Conservation (phyloP, 2,329 filamentous ascomycete genomes). For the Apiospora arundinis region DNA sequence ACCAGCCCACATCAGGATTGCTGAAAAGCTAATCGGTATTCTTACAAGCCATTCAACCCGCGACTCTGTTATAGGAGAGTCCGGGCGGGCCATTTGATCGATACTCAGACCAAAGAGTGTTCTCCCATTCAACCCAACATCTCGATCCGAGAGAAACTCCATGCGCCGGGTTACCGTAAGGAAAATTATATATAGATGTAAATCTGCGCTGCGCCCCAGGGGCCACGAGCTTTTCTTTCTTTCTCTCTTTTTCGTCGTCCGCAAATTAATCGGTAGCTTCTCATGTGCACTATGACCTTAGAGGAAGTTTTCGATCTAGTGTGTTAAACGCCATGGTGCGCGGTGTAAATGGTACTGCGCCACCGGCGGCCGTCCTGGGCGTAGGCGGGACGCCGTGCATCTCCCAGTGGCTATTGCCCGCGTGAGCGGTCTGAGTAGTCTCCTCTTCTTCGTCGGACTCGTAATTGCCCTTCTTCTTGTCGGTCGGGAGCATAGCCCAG, state of each 20-base stretch:
- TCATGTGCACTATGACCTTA: background rate
- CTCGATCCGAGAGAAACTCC: background rate
- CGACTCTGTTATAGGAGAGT: background rate
- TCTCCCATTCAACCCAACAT: background rate
- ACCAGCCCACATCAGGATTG: no score
- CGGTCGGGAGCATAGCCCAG: constrained; percentile 60
- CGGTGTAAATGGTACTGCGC: constrained; percentile 62
- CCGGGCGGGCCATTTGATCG: background rate
- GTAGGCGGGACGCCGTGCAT: constrained; percentile 58
- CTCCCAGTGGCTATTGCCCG: constrained; percentile 58
- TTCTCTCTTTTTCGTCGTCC: background rate
- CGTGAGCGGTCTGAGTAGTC: constrained; percentile 42
- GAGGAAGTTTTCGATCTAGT: constrained; percentile 55
- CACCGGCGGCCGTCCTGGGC: constrained; percentile 35
- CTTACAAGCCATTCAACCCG: constrained; percentile 1
- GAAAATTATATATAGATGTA: constrained; percentile 5
- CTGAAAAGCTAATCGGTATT: background rate
- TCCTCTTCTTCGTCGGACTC: constrained; percentile 47
- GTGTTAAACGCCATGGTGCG: constrained; percentile 72
- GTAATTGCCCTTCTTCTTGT: constrained; percentile 40
- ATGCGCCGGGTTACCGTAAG: background rate
- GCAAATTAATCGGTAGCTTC: background rate
- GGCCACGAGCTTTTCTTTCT: background rate
- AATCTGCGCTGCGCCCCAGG: background rate
- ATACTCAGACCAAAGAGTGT: background rate